phyloP scores from a whole-genome alignment of 176 grass and related monocot species.

The Oryza rufipogon region DNA sequence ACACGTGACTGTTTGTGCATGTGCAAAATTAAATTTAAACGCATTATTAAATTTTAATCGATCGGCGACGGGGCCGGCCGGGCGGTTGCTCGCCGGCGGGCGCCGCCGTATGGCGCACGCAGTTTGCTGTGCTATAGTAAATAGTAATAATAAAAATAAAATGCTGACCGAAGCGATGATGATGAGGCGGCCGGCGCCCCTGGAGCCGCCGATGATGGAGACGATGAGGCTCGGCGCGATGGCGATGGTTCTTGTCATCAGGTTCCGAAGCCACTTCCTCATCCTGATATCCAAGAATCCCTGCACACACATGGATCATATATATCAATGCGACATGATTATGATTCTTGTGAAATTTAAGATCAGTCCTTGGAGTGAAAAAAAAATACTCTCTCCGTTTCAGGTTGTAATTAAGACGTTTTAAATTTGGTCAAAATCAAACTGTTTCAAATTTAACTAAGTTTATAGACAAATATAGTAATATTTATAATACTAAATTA shows the following conservation, averaged over 20 bases:
- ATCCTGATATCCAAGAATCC: constrained; percentile 95
- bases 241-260: constrained; percentile 72
- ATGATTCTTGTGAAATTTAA: too few relatives aligned
- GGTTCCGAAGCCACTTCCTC: constrained; percentile 80
- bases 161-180: constrained; percentile 77
- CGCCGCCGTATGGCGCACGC: not conserved
- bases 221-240: constrained; percentile 73
- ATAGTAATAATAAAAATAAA: not conserved
- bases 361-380: too few relatives aligned
- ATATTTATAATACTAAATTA: too few relatives aligned
- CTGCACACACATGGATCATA: not conserved
- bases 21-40: not conserved
- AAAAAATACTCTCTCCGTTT: too few relatives aligned
- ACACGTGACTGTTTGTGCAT: not conserved
- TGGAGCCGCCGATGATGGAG: constrained; percentile 67
- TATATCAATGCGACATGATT: too few relatives aligned
- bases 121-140: not conserved
- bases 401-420: too few relatives aligned
- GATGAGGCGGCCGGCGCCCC: constrained; percentile 77
- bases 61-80: not conserved
- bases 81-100: not conserved
- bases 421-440: too few relatives aligned
- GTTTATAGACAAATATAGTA: too few relatives aligned
- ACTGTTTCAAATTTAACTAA: too few relatives aligned
- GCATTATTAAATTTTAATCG: not conserved